phyloP scores from a whole-genome alignment of 2,329 filamentous ascomycete species.

The Cladosporium oxysporum region DNA sequence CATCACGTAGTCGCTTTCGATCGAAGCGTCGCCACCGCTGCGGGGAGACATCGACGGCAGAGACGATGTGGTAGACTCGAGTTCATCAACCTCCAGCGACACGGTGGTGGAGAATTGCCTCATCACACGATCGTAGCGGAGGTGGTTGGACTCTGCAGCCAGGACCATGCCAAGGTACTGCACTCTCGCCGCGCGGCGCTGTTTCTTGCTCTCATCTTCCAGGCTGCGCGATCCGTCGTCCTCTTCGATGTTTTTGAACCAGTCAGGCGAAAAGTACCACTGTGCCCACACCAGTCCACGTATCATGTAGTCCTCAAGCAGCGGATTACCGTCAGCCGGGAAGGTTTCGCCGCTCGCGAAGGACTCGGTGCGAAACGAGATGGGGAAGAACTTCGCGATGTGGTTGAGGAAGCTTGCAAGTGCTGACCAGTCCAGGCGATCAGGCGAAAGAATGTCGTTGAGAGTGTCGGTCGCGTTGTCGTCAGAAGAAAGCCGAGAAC shows the following conservation, averaged over 20 bases:
- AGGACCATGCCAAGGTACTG: constrained; percentile 17
- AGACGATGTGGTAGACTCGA: constrained; percentile 1
- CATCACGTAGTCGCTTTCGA: constrained; percentile 18
- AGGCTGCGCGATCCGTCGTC: constrained; percentile 68
- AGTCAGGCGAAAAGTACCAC: constrained; percentile 59
- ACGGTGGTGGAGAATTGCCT: constrained; percentile 12
- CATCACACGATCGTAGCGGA: constrained; percentile 15
- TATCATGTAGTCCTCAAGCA: constrained; percentile 70
- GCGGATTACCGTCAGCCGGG: constrained; percentile 51
- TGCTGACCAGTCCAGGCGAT: constrained; percentile 48
- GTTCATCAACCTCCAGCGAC: background rate
- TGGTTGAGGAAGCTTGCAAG: constrained; percentile 57
- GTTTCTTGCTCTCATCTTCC: constrained; percentile 57
- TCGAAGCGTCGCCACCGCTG: background rate
- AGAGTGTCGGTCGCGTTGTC: constrained; percentile 34
- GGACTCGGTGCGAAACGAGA: constrained; percentile 41
- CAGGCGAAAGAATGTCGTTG: background rate
- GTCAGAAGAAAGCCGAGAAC: constrained; percentile 18
- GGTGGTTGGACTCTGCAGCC: background rate
- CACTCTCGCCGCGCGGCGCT: constrained; percentile 39
- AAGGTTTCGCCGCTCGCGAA: constrained; percentile 39
- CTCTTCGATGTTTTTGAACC: constrained; percentile 64
- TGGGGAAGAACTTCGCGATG: constrained; percentile 43
- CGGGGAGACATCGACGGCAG: constrained; percentile 6
- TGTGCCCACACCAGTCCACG: constrained; percentile 64